Base-by-base conservation (phyloP, 2,329 filamentous ascomycete genomes). In the Sarocladiaceae sp. region DNA sequence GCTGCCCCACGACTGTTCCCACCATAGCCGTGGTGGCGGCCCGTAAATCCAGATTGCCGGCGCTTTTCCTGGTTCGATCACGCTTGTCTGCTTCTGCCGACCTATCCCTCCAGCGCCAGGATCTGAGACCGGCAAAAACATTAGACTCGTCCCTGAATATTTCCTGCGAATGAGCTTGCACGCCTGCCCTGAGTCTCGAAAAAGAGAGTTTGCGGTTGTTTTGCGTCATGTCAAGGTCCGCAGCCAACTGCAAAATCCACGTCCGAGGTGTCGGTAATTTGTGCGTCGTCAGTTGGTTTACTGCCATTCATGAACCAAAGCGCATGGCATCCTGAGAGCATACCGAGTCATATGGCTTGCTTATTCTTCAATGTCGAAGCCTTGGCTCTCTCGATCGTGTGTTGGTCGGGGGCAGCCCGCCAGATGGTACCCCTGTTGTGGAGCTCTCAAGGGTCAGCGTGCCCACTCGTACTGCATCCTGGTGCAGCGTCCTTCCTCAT, bases 1-100 rank as follows among this genome's bases (percentile, higher is more conserved):
- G 22, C 4, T 13, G 44, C 15, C 33, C 18, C 13, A 18, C 40
- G 4, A 22, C 22, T 17, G 40, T 48, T 33, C 23, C 44, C 44
- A 48, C 44, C 28, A 48, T 12, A 48, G 29, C 47, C 47, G 29
- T 50, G 17, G 47, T 50, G 47, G 47, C 47, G 47, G 47, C 47
- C 47, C 47, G 47, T 10, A 23, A 37, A 50, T 37, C 47, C 47
- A 50, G 22, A 50, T 50, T 50, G 47, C 47, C 47, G 47, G 47
- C 33, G 33, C 47, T 36, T 31, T 48, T 11, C 44, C 44, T 20
- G n/a, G 25, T 46, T 46, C 12, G 40, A 46, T 29, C 40, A 31
- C 22, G n/a, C 44, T 31, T 33, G 25, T 22, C 17, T 22, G 28
- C 26, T 48, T 33, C 44, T 48, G 44, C 25, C 44, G 44, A 26